Evolutionary conservation across 192 early-diverging fungal species (phyloP).

Genomic region (Backusella psychrophila): DNA sequence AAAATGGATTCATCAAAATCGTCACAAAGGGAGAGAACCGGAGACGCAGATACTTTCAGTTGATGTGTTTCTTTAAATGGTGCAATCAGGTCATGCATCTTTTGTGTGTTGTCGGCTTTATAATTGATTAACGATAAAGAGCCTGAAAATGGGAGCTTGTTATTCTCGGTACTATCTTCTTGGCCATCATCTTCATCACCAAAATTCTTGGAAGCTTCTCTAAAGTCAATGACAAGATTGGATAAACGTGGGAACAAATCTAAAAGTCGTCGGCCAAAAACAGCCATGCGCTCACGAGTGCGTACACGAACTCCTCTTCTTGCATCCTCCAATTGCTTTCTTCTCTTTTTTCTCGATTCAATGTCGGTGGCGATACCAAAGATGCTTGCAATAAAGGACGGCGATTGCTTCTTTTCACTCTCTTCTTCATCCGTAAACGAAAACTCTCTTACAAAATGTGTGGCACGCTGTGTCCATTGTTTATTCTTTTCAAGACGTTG

Average conservation of each 20-base stretch:
- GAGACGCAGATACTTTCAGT: neutral
- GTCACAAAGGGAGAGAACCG: conserved; percentile 4
- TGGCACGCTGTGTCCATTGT: conserved; percentile 5
- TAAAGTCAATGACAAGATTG: neutral
- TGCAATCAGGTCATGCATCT: neutral
- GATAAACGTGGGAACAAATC: neutral
- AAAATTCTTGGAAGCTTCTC: neutral
- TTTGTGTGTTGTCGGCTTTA: neutral
- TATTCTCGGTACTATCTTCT: neutral
- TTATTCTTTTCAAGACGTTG: neutral
- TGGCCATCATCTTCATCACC: neutral
- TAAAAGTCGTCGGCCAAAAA: conserved; percentile 5
- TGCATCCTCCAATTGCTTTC: neutral
- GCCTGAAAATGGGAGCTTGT: neutral
- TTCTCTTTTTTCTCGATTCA: neutral
- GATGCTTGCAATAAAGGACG: neutral
- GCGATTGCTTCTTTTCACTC: neutral
- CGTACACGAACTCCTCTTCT: neutral
- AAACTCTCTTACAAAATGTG: neutral
- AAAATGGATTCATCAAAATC: conserved; percentile 16
- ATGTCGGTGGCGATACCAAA: neutral
- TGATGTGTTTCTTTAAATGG: neutral
- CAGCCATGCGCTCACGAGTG: neutral
- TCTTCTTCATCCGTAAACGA: neutral
- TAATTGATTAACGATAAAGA: conserved; percentile 1